Percentiles rank a stretch among this genome's conserved stretches.
Conservation (phyloP, 148 eudicot genomes). For the Amaranthus palmeri region DNA sequence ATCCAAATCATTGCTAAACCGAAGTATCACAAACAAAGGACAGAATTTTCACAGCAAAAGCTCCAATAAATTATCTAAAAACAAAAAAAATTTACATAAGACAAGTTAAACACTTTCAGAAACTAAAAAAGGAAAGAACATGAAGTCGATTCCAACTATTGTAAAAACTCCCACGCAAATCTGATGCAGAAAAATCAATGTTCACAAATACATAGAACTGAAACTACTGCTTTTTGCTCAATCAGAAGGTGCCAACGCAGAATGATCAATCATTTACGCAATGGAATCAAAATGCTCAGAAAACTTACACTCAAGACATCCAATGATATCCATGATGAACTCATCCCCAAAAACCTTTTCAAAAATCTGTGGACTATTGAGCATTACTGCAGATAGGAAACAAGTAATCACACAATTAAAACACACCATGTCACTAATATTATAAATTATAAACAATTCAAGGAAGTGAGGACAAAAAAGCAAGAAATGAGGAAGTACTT, state of each 20-base stretch:
- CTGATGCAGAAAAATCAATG: neutral
- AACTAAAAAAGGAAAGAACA: neutral
- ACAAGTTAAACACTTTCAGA: neutral
- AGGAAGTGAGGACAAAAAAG: neutral
- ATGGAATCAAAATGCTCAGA: neutral
- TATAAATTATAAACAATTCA: neutral
- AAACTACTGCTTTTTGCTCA: too few relatives aligned
- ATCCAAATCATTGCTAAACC: too few relatives aligned
- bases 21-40: too few relatives aligned
- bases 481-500: neutral
- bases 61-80: neutral
- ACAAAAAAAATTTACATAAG: neutral
- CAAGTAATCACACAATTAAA: conserved; percentile 7
- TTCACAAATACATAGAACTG: neutral
- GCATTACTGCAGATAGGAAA: conserved; percentile 64
- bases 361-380: conserved; percentile 74
- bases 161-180: neutral
- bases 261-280: neutral
- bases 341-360: conserved; percentile 89
- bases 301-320: conserved; percentile 89
- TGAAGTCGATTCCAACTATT: neutral
- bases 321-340: conserved; percentile 74
- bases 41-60: too few relatives aligned
- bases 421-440: conserved; percentile 3
- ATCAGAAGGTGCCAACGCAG: neutral